These are phyloP conservation scores for Trichophaea hybrida DNA, from an alignment of 2,329 filamentous ascomycete genomes.

Conservation along the genomic window DNA sequence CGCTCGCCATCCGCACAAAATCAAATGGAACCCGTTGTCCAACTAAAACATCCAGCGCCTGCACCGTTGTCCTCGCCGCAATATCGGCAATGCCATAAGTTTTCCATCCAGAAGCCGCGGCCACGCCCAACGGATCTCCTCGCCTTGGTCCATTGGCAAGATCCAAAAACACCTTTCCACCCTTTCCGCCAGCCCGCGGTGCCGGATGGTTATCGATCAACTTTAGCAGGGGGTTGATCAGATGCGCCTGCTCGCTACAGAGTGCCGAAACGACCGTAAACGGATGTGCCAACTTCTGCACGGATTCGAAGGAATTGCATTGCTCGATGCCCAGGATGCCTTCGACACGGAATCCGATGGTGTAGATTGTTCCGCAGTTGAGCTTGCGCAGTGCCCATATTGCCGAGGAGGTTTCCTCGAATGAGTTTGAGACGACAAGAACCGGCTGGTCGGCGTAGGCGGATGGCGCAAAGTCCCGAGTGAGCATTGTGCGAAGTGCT, in stretches of 20 bases:
- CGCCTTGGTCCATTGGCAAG: conserved; percentile 55
- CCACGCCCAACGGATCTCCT: conserved; percentile 53
- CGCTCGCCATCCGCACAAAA: conserved; percentile 63
- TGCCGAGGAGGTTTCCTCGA: conserved; percentile 61
- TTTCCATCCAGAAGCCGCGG: conserved; percentile 60
- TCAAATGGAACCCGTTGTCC: conserved; percentile 80
- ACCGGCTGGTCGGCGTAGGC: conserved; percentile 64
- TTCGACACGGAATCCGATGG: conserved; percentile 38
- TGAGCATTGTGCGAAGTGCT: conserved; percentile 67
- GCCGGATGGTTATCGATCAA: conserved; percentile 41
- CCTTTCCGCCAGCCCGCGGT: conserved; percentile 25
- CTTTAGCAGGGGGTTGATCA: conserved; percentile 63
- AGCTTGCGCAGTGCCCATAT: conserved; percentile 68
- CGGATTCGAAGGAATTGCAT: conserved; percentile 58
- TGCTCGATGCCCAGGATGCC: conserved; percentile 48
- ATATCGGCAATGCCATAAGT: conserved; percentile 68
- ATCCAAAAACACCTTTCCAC: conserved; percentile 63
- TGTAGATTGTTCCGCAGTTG: conserved; percentile 32
- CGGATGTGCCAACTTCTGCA: conserved; percentile 63
- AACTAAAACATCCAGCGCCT: conserved; percentile 61
- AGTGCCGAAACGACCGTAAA: conserved; percentile 72
- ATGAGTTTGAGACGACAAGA: conserved; percentile 56
- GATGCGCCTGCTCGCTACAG: conserved; percentile 59
- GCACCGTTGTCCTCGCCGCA: conserved; percentile 69
- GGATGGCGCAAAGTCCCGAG: conserved; percentile 65